Percentiles rank a stretch among this genome's conserved stretches.
Evolutionary conservation across 2,329 filamentous ascomycete genomes (phyloP).

Genomic region (Aschersonia sp.): DNA sequence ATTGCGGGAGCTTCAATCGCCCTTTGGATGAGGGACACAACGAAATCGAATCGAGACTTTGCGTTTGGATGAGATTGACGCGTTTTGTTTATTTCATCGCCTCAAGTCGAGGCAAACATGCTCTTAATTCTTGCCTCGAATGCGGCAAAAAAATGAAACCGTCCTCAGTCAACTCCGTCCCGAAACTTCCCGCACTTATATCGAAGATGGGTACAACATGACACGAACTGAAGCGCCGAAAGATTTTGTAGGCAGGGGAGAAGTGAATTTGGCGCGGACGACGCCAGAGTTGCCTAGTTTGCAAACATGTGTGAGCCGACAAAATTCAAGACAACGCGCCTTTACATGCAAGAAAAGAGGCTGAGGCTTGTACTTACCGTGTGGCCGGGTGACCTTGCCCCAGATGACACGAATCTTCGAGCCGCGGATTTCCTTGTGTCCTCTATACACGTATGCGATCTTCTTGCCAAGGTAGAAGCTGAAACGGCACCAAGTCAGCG

Average conservation of each 20-base stretch:
- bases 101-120: constrained; percentile 36
- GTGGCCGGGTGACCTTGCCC: constrained; percentile 93
- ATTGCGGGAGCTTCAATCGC: background rate
- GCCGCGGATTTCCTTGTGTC: constrained; percentile 84
- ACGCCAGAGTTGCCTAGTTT: constrained; percentile 86
- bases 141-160: constrained; percentile 46
- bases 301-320: background rate
- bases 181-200: constrained; percentile 50
- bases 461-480: constrained; percentile 98
- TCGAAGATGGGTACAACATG: constrained; percentile 96
- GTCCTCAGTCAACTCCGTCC: constrained; percentile 48
- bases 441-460: constrained; percentile 97
- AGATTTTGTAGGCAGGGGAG: constrained; percentile 89
- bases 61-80: constrained; percentile 20
- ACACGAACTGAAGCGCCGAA: constrained; percentile 93
- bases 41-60: constrained; percentile 4
- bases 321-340: background rate
- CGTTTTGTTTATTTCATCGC: constrained; percentile 37
- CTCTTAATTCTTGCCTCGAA: constrained; percentile 42
- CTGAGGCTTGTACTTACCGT: constrained; percentile 44
- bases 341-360: too few species aligned
- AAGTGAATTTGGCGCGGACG: constrained; percentile 92
- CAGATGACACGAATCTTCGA: constrained; percentile 99
- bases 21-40: background rate
- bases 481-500: background rate